Percentiles rank a stretch among this genome's conserved stretches.
phyloP scores from a whole-genome alignment of 768 basidiomycete genomes.

The Clavulina sp. region DNA sequence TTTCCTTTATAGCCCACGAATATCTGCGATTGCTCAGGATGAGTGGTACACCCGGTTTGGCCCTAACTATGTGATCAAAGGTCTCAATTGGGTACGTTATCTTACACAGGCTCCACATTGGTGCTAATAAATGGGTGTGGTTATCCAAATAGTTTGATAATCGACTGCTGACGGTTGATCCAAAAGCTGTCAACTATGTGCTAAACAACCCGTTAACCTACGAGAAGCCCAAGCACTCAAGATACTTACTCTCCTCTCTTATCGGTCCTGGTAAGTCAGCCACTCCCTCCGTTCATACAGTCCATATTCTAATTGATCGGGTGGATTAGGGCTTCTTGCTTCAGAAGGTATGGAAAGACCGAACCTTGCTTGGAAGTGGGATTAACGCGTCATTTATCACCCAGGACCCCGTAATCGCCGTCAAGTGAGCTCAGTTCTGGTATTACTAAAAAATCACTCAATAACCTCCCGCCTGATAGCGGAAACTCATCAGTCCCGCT shows the following conservation, averaged over 20 bases:
- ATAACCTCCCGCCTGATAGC: conserved; percentile 13
- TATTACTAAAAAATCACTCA: conserved; percentile 15
- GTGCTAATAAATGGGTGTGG: conserved; percentile 6
- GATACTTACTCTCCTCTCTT: conserved; percentile 51
- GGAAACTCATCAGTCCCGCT: conserved; percentile 32
- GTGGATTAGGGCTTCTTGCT: conserved; percentile 22
- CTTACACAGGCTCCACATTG: conserved; percentile 32
- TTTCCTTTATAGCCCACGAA: conserved; percentile 1
- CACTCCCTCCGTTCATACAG: too few relatives aligned
- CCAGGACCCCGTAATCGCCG: conserved; percentile 48
- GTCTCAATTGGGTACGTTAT: conserved; percentile 21
- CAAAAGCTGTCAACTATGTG: conserved; percentile 53
- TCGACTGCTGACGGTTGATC: conserved; percentile 68
- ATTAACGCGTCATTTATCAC: neutral
- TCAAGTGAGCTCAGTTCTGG: conserved; percentile 23
- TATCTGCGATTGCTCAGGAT: conserved; percentile 4
- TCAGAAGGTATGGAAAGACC: conserved; percentile 38
- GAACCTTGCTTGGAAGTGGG: neutral
- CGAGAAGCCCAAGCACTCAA: conserved; percentile 72
- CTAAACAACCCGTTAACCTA: conserved; percentile 49
- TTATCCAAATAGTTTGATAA: conserved; percentile 52
- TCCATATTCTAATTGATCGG: too few relatives aligned
- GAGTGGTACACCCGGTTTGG: conserved; percentile 41
- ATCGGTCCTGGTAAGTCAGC: conserved; percentile 55
- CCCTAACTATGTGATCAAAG: conserved; percentile 21